These are phyloP conservation scores for Tetrapyrgos nigripes DNA, from an alignment of 1,284 basidiomycete species.

Conservation along the genomic window DNA sequence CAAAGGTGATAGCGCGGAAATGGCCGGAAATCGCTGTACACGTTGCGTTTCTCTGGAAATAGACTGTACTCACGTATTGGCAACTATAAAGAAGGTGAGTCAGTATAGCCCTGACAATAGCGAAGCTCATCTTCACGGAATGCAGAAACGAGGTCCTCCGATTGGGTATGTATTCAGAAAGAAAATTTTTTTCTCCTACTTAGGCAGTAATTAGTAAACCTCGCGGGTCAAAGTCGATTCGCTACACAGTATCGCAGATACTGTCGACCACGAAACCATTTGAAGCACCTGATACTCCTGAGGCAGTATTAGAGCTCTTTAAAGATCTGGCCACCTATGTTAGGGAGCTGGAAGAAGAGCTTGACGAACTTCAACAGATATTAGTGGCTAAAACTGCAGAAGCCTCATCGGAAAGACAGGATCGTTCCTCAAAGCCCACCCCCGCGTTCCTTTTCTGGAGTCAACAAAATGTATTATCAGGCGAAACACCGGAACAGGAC, in stretches of 20 bases:
- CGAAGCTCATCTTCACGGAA: neutral
- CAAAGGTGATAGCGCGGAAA: no score
- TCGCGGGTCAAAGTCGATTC: slow-evolving; percentile 3
- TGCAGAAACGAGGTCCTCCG: slow-evolving; percentile 8
- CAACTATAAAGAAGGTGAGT: slow-evolving; percentile 7
- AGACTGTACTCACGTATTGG: neutral
- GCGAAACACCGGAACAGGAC: neutral
- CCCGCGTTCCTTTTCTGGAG: neutral
- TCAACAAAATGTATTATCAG: neutral
- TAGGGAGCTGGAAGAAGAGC: slow-evolving; percentile 6
- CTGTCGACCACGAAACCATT: slow-evolving; percentile 6
- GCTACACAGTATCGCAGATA: slow-evolving; percentile 2
- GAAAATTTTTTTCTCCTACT: neutral
- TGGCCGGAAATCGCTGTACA: no score
- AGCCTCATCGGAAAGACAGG: no score
- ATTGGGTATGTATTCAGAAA: slow-evolving; percentile 3
- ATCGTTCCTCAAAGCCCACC: neutral
- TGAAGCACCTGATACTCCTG: neutral
- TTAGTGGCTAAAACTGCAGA: neutral
- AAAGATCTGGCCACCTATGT: slow-evolving; percentile 8
- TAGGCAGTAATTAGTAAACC: neutral
- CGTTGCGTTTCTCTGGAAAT: no score
- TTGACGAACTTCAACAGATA: neutral
- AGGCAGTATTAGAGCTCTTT: neutral
- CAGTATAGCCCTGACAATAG: neutral